phyloP scores from a whole-genome alignment of 352 stramenopile genomes.

The Globisporangium ultimum region DNA sequence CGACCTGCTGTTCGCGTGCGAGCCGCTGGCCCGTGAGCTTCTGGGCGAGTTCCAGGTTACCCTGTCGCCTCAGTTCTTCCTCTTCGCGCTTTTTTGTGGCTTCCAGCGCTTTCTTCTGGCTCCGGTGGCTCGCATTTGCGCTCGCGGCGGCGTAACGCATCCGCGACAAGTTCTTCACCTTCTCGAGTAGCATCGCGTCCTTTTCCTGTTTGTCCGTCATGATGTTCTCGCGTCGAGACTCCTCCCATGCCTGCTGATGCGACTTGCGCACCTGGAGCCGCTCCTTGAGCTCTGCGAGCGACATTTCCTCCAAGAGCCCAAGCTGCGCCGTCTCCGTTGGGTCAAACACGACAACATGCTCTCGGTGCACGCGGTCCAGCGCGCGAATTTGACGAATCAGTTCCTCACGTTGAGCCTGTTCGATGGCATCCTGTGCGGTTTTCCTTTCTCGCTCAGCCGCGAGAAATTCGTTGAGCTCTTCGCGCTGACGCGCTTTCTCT shows the following conservation, averaged over 20 bases:
- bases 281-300: slow-evolving; percentile 79
- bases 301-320: slow-evolving; percentile 92
- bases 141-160: slow-evolving; percentile 62
- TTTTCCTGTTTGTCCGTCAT: slow-evolving; percentile 76
- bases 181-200: slow-evolving; percentile 60
- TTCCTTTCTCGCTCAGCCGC: slow-evolving; percentile 60
- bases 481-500: slow-evolving; percentile 56
- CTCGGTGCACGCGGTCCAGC: slow-evolving; percentile 71
- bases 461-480: slow-evolving; percentile 65
- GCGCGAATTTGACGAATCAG: slow-evolving; percentile 85
- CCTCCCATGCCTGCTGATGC: slow-evolving; percentile 68
- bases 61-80: slow-evolving; percentile 52
- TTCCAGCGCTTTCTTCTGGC: slow-evolving; percentile 51
- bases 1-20: slow-evolving; percentile 44
- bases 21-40: slow-evolving; percentile 62
- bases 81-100: slow-evolving; percentile 50
- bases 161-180: slow-evolving; percentile 74
- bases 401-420: slow-evolving; percentile 75
- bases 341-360: slow-evolving; percentile 88
- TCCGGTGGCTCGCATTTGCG: slow-evolving; percentile 52
- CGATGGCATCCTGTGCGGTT: slow-evolving; percentile 49
- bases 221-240: slow-evolving; percentile 62
- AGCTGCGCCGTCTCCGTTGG: slow-evolving; percentile 84
- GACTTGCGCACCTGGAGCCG: slow-evolving; percentile 78
- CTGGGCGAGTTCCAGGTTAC: slow-evolving; percentile 71